Evolutionary conservation across 306 rosid species (phyloP).

Genomic region (Castanopsis chinensis): DNA sequence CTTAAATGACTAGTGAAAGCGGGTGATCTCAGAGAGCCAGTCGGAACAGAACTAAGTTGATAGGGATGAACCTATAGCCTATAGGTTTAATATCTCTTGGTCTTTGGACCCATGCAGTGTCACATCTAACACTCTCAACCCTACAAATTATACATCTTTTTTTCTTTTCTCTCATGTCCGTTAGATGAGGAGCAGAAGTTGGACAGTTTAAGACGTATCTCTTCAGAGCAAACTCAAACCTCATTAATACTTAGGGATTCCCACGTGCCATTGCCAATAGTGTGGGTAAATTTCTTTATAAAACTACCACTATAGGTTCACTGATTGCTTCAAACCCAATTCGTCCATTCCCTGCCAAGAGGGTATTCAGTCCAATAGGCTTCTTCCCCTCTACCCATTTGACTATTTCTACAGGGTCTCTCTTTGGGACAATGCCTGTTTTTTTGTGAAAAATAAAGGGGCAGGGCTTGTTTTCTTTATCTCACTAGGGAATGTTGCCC

Average conservation of each 20-base stretch:
- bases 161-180: background rate
- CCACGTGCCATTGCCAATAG: constrained; percentile 1
- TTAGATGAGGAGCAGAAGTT: constrained; percentile 6
- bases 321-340: constrained; percentile 35
- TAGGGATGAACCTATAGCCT: constrained; percentile 35
- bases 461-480: constrained; percentile 23
- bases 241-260: constrained; percentile 29
- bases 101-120: constrained; percentile 43
- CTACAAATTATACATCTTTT: constrained; percentile 22
- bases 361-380: constrained; percentile 46
- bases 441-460: constrained; percentile 16
- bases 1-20: constrained; percentile 23
- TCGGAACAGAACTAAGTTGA: constrained; percentile 27
- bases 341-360: constrained; percentile 49
- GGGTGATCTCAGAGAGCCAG: constrained; percentile 28
- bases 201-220: constrained; percentile 22
- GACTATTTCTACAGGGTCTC: constrained; percentile 20
- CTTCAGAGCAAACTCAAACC: constrained; percentile 20
- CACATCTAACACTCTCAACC: constrained; percentile 43
- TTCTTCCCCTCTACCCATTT: constrained; percentile 36
- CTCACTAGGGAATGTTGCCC: constrained; percentile 34
- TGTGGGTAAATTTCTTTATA: constrained; percentile 20
- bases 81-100: constrained; percentile 36
- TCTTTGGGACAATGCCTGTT: constrained; percentile 24
- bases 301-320: background rate